Evolutionary conservation across 176 grass and related monocot genomes (phyloP), one percentile per base, ranked within the genome.

Genomic region (Lolium multiflorum): DNA sequence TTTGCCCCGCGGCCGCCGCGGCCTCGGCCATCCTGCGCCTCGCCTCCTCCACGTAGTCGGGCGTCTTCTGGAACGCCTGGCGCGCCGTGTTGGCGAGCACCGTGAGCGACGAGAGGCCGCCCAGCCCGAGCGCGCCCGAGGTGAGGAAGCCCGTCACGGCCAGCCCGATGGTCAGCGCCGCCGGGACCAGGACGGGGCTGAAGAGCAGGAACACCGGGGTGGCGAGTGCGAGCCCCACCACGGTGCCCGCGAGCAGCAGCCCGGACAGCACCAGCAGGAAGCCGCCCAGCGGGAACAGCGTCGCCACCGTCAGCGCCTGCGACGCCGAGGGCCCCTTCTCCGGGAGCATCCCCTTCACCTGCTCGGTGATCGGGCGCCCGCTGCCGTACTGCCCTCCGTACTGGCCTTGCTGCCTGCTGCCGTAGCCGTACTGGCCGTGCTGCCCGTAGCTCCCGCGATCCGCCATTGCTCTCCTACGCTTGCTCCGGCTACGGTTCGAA

Each of bases 151-250:
- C 95, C 1, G 93, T 58, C 31, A 95, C 91, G 8, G 95, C 95
- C n/a, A 92, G 49, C 11, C 75, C 93, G 81, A 93, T 86, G 64
- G 95, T 86, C 16, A 98, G 89, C 74, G 87, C 93, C 0, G 95
- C 93, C 3, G 95, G 95, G 11, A 98, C 93, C 49, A 98, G 85
- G 20, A 93, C 83, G 0, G 95, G 91, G 87, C 95, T 98, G 91
- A 98, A 95, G 48, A 98, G 80, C 64, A 98, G 91, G 88, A 98
- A 92, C 80, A 98, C 71, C 12, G 95, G 95, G 5, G 91, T 85
- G 64, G 91, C 82, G 24, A 92, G 59, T 18, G 85, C 85, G 8
- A 98, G 93, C 6, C 93, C 95, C 21, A 95, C 87, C 60, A 95
- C 82, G 47, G 93, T 90, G 52, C 7, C 93, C 20, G 87, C 75